Base-by-base conservation (phyloP, 257 asterid genomes). In the Scutellaria barbata region DNA sequence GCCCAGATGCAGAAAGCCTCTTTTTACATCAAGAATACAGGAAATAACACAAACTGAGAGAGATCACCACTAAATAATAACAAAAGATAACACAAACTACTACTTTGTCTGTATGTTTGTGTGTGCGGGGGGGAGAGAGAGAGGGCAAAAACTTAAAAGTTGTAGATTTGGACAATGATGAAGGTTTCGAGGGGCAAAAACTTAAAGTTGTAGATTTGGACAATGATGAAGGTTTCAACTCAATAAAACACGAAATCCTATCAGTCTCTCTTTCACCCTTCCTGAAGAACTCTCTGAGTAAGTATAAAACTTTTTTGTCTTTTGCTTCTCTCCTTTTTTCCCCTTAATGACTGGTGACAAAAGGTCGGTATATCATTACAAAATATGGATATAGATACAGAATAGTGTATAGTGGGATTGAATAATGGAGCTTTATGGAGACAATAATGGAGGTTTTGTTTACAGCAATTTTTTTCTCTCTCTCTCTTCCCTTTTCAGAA, bases 151-250 rank as follows among this genome's bases (percentile, higher is more conserved):
- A n/a, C n/a, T n/a, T n/a, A n/a, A 63, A 63, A 74, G 77, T 72
- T 77, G 67, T 56, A 43, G 43, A 37, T 67, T 68, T 76, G 77
- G 75, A 66, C 81, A 72, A 83, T 33, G 80, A 76, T 73, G 77
- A 75, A 72, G 74, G 77, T 39, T 79, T 73, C 76, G n/a, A n/a
- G n/a, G 35, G 35, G 48, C 40, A 30, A n/a, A 45, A 69, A 71
- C 79, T 63, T 73, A 63, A 63, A 74, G 77, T 72, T 77, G 67
- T 56, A 43, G 43, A 37, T 67, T 68, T 76, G 77, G 75, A 66
- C 81, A 72, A 83, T 33, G 80, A 76, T 73, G 77, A 75, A 72
- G 74, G 77, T 39, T 79, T 73, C 76, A 69, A 61, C 76, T 73
- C 80, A 74, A 76, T 74, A 77, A 74, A 68, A 66, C 70, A 79